Evolutionary conservation across 306 rosid genomes (phyloP).

Genomic region (Ziziphus jujuba): DNA sequence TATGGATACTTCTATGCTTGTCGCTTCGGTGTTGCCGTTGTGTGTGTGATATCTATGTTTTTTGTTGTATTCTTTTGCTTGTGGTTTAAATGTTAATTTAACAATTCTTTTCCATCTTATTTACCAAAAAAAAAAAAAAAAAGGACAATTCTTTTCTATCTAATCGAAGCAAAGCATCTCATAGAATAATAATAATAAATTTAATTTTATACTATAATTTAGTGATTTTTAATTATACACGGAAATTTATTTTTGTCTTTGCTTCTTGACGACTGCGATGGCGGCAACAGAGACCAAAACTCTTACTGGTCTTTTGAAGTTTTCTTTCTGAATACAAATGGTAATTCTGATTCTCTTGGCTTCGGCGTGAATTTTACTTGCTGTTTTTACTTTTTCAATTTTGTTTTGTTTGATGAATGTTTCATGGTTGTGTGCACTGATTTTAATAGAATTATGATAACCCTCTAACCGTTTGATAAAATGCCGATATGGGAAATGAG

Average conservation of each 20-base stretch:
- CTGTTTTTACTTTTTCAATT: not conserved
- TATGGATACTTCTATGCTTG: not conserved
- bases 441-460: not conserved
- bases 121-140: too few relatives aligned
- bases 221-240: too few relatives aligned
- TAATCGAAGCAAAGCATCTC: too few relatives aligned
- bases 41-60: not conserved
- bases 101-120: too few relatives aligned
- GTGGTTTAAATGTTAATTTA: too few relatives aligned
- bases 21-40: constrained; percentile 1
- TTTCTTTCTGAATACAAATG: not conserved
- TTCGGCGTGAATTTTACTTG: not conserved
- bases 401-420: not conserved
- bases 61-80: too few relatives aligned
- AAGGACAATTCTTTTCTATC: too few relatives aligned
- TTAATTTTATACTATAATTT: too few relatives aligned
- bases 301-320: not conserved
- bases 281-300: not conserved
- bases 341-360: not conserved
- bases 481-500: not conserved
- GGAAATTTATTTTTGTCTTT: too few relatives aligned
- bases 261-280: too few relatives aligned
- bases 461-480: constrained; percentile 5
- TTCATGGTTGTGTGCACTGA: not conserved
- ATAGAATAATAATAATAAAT: too few relatives aligned